Conservation (phyloP, 106 monocot species). For the Dactylorhiza incarnata region DNA sequence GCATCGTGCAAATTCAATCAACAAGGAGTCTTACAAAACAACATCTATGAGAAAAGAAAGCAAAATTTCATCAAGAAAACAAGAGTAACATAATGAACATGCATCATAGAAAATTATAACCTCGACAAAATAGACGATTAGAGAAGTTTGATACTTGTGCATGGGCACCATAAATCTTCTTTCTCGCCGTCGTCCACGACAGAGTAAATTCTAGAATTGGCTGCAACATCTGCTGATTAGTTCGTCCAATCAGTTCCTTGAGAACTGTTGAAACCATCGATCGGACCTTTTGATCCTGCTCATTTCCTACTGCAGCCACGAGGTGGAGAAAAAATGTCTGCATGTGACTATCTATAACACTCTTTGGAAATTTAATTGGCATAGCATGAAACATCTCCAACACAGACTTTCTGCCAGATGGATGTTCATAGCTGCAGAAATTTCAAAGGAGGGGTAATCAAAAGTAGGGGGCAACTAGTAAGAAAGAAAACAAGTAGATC, state of each 20-base stretch:
- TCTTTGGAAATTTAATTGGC: slow-evolving; percentile 66
- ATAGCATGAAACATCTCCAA: slow-evolving; percentile 89
- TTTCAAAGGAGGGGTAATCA: neutral
- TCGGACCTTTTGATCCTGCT: slow-evolving; percentile 47
- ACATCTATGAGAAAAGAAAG: too few relatives aligned
- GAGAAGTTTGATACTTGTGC: slow-evolving; percentile 43
- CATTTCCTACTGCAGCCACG: slow-evolving; percentile 76
- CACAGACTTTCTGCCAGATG: slow-evolving; percentile 90
- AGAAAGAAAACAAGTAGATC: neutral
- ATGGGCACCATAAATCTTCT: slow-evolving; percentile 63
- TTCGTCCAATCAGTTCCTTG: slow-evolving; percentile 41
- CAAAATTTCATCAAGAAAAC: too few relatives aligned
- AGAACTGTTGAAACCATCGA: slow-evolving; percentile 58
- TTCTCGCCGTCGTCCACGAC: slow-evolving; percentile 70
- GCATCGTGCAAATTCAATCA: too few relatives aligned
- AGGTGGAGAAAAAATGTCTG: slow-evolving; percentile 70
- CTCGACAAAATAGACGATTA: neutral
- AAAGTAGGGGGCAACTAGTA: neutral
- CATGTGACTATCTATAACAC: slow-evolving; percentile 59
- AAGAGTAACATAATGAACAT: too few relatives aligned
- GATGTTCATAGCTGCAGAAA: slow-evolving; percentile 78
- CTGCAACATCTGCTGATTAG: slow-evolving; percentile 28
- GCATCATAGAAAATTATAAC: too few relatives aligned
- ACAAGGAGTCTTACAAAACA: too few relatives aligned
- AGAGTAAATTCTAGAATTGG: slow-evolving; percentile 53